A percentile compares a stretch with the other conserved stretches of the same genome.
These are phyloP conservation scores for Entrophospora sp. DNA, from an alignment of 192 early-diverging fungal species.

Conservation along the genomic window DNA sequence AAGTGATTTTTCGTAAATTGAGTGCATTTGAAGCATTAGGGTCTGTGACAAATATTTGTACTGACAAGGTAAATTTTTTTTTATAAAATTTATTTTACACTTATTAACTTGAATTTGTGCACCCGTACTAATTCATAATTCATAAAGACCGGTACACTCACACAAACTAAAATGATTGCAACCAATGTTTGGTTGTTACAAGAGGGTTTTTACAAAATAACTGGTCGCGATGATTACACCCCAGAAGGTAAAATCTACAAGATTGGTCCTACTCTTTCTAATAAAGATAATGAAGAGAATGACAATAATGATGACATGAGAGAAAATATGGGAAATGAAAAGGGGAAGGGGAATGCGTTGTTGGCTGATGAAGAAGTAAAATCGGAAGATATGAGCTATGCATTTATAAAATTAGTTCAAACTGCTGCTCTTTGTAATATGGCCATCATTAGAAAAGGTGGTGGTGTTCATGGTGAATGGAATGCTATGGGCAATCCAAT, in stretches of 20 bases:
- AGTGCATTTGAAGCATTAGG: slow-evolving; percentile 85
- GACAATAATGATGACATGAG: too few species aligned
- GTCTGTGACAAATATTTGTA: slow-evolving; percentile 90
- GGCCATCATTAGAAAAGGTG: slow-evolving; percentile 55
- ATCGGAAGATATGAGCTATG: slow-evolving; percentile 16
- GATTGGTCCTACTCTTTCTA: too few species aligned
- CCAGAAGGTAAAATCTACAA: slow-evolving; percentile 45
- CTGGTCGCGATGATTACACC: slow-evolving; percentile 51
- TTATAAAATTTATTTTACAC: too few species aligned
- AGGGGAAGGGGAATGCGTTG: slow-evolving; percentile 15
- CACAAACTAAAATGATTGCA: slow-evolving; percentile 92
- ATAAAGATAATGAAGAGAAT: too few species aligned
- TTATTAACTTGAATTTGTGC: too few species aligned
- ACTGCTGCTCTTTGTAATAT: slow-evolving; percentile 81
- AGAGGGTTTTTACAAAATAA: slow-evolving; percentile 60
- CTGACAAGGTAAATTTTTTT: too few species aligned
- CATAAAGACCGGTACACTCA: slow-evolving; percentile 92
- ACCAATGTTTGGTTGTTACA: slow-evolving; percentile 72
- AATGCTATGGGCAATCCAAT: slow-evolving; percentile 81
- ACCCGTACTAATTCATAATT: too few species aligned
- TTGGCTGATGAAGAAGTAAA: slow-evolving; percentile 30
- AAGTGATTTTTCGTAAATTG: slow-evolving; percentile 84
- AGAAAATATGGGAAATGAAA: too few species aligned
- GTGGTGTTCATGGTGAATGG: slow-evolving; percentile 56
- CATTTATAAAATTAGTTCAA: slow-evolving; percentile 43